Conservation (phyloP, 2,329 filamentous ascomycete species). For the Talaromyces sp. region DNA sequence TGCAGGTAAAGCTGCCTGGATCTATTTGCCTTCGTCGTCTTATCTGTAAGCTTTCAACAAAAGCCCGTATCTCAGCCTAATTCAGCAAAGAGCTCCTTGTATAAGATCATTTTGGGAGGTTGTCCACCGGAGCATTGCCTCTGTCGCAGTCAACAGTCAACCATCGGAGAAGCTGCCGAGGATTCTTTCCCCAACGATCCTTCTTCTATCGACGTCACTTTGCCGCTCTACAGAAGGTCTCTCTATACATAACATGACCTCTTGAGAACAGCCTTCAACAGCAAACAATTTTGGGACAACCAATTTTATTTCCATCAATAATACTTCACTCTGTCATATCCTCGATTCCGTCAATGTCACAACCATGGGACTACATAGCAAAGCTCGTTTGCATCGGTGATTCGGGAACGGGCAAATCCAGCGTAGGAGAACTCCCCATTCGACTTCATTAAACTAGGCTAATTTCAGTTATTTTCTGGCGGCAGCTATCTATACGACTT, state of each 20-base stretch:
- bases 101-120: neutral
- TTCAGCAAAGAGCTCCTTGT: neutral
- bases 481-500: slow-evolving; percentile 80
- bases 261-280: neutral
- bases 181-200: neutral
- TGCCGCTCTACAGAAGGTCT: neutral
- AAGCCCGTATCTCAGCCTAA: neutral
- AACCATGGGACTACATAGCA: slow-evolving; percentile 95
- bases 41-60: neutral
- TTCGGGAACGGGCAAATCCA: slow-evolving; percentile 91
- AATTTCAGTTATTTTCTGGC: neutral
- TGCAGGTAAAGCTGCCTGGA: slow-evolving; percentile 1
- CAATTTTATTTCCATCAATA: neutral
- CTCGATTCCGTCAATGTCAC: slow-evolving; percentile 36
- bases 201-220: slow-evolving; percentile 3
- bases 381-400: slow-evolving; percentile 98
- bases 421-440: slow-evolving; percentile 39
- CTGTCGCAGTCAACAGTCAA: neutral
- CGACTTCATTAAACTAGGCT: neutral
- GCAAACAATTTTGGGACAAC: neutral
- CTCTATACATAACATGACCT: neutral
- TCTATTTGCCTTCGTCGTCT: neutral
- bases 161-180: neutral
- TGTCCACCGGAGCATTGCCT: neutral
- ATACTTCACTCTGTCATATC: neutral